Conservation (phyloP, 1,284 basidiomycete species). For the Cryptococcus wingfieldii region DNA sequence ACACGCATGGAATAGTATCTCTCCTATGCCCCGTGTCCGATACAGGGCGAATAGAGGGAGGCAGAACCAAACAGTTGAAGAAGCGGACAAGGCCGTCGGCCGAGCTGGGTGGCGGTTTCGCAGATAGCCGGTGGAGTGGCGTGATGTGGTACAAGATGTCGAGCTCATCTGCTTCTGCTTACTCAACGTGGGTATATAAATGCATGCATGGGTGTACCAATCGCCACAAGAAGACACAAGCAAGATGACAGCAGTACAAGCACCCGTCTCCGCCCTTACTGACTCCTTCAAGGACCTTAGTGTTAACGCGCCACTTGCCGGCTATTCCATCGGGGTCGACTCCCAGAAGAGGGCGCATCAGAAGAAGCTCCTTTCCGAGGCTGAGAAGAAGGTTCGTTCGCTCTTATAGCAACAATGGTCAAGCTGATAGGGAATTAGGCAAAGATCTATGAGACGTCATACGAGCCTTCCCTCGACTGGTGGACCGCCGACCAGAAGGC, state of each 20-base stretch:
- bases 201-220: no score
- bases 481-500: constrained; percentile 19
- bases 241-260: constrained; percentile 3
- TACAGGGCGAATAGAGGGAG: no score
- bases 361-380: background rate
- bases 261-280: constrained; percentile 5
- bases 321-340: background rate
- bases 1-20: no score
- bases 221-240: no score
- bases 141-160: no score
- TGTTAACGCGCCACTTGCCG: background rate
- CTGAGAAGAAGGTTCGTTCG: constrained; percentile 10
- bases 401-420: background rate
- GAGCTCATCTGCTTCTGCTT: no score
- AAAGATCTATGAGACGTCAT: constrained; percentile 17
- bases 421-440: constrained; percentile 1
- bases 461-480: constrained; percentile 23
- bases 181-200: no score
- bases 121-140: no score
- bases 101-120: no score
- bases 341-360: background rate
- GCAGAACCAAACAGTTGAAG: no score
- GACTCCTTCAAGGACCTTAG: constrained; percentile 1
- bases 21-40: no score
- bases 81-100: no score